Evolutionary conservation across 805 yeast species (phyloP), one percentile per base, ranked within the genome.

Genomic region (Pichia heedii): DNA sequence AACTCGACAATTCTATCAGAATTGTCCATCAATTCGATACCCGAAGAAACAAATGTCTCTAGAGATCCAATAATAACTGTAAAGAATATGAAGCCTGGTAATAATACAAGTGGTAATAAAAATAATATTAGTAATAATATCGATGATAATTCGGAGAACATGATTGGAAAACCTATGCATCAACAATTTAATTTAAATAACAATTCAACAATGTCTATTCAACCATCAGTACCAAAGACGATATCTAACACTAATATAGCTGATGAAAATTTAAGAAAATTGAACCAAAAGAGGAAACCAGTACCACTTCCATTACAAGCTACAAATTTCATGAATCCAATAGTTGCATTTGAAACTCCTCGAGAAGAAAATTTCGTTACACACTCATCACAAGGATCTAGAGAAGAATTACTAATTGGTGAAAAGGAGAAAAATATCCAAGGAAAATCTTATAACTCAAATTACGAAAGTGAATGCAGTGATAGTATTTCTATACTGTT

Each of bases 401-500:
- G 18, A 11, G 19, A 34, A n/a, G 13, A 18, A 9, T 4, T 37
- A 29, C 15, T 29, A 15, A 29, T 10, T 13, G 15, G 15, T 29
- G 32, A 29, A 5, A 29, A 29, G 13, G 12, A 24, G 12, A 13
- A 10, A 3, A 5, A 24, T 24, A 24, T 24, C 3, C 9, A 24
- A 10, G 27, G 30, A 27, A 16, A 15, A 16, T 37, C 37, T 29
- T 26, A 37, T 18, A 24, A 37, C n/a, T 36, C 34, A 20, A 22
- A 33, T 20, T n/a, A 16, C 9, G 21, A 21, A 19, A 33, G 16
- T 9, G 24, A 26, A 21, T 39, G 43, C 10, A 11, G 33, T 22
- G 26, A 16, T n/a, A n/a, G 13, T 2, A 8, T 22, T 7, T 19
- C 60, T 1, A 20, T 51, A 8, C 6, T 54, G 2, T 41, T 58